Conservation (phyloP, 2,329 filamentous ascomycete genomes). For the Acarospora socialis region DNA sequence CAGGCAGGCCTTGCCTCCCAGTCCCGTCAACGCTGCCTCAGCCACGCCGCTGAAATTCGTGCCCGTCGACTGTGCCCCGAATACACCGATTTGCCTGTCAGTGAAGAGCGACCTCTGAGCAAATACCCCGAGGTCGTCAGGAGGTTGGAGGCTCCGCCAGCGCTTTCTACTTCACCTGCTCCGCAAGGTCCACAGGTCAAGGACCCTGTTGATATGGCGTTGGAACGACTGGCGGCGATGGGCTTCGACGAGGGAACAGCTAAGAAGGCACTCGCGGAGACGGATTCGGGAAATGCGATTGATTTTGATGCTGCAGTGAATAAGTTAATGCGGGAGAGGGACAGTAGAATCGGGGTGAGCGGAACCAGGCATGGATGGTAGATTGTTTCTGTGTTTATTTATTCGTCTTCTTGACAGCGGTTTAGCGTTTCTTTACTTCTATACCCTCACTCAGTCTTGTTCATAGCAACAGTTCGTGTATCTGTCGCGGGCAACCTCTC, state of each 20-base stretch:
- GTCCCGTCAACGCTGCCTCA: slow-evolving; percentile 10
- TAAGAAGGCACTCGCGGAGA: slow-evolving; percentile 42
- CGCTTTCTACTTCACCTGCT: slow-evolving; percentile 6
- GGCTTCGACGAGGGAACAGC: slow-evolving; percentile 43
- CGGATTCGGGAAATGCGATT: slow-evolving; percentile 45
- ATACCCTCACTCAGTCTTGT: neutral
- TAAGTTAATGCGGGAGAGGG: slow-evolving; percentile 32
- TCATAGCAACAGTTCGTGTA: too few species aligned
- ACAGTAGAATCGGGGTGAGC: too few species aligned
- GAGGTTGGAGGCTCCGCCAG: slow-evolving; percentile 18
- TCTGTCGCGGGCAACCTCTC: too few species aligned
- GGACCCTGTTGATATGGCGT: slow-evolving; percentile 42
- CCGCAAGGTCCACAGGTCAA: slow-evolving; percentile 23
- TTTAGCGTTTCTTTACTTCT: neutral
- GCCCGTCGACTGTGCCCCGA: slow-evolving; percentile 14
- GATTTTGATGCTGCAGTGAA: slow-evolving; percentile 44
- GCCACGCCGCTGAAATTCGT: slow-evolving; percentile 9
- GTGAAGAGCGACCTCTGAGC: slow-evolving; percentile 27
- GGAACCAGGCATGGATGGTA: too few species aligned
- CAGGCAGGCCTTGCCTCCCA: too few species aligned
- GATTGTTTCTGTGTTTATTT: too few species aligned
- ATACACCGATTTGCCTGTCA: slow-evolving; percentile 9
- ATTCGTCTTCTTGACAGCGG: too few species aligned
- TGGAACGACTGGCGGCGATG: slow-evolving; percentile 44
- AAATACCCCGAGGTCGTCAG: slow-evolving; percentile 24